These are phyloP conservation scores for Rosa hybrid DNA, from an alignment of 331 rosid genomes.

Conservation along the genomic window DNA sequence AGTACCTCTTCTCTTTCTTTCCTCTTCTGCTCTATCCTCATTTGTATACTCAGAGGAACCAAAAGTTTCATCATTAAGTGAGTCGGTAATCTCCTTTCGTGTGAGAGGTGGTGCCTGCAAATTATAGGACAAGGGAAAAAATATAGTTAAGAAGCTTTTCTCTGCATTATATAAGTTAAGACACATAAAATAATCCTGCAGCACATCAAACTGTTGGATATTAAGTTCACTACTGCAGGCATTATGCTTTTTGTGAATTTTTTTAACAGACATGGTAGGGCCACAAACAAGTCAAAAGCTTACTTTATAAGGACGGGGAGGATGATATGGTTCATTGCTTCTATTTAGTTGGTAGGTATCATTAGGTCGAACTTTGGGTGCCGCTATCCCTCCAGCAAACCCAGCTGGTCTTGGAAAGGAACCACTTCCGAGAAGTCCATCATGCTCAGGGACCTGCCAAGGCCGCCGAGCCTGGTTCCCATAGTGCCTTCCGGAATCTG, in stretches of 20 bases:
- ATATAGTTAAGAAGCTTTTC: slow-evolving; percentile 4
- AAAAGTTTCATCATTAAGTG: slow-evolving; percentile 81
- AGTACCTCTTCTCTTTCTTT: slow-evolving; percentile 94
- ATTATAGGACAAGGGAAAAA: slow-evolving; percentile 15
- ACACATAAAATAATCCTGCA: slow-evolving; percentile 12
- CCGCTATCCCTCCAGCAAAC: slow-evolving; percentile 61
- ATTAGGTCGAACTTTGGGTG: slow-evolving; percentile 61
- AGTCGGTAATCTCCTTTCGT: slow-evolving; percentile 62
- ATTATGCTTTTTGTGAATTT: background rate
- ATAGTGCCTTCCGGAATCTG: slow-evolving; percentile 73
- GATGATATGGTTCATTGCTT: slow-evolving; percentile 89
- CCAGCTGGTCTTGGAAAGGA: slow-evolving; percentile 92
- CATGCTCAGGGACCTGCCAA: slow-evolving; percentile 94
- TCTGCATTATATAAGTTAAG: background rate
- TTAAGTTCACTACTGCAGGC: slow-evolving; percentile 8
- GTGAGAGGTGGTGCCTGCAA: slow-evolving; percentile 81
- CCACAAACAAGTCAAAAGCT: slow-evolving; percentile 18
- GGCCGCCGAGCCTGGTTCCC: slow-evolving; percentile 70
- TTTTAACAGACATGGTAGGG: background rate
- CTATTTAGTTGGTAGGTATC: slow-evolving; percentile 54
- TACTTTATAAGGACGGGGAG: slow-evolving; percentile 96
- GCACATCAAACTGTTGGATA: background rate
- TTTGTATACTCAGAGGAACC: slow-evolving; percentile 72
- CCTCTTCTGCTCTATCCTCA: slow-evolving; percentile 95
- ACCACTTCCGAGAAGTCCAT: slow-evolving; percentile 99